phyloP scores from a whole-genome alignment of 805 yeast genomes.

The Saccharomycopsis vini region DNA sequence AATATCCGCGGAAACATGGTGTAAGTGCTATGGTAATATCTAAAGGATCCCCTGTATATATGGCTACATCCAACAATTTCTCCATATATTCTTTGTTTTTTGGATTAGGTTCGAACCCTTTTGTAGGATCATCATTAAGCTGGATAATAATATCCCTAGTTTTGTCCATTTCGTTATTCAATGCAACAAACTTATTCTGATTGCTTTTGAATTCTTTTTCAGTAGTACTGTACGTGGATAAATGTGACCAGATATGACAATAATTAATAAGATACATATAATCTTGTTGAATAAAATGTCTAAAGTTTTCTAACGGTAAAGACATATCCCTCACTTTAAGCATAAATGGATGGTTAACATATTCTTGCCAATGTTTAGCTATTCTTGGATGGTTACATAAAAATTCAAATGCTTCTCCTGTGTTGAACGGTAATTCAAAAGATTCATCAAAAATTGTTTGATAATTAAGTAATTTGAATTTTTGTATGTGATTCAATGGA shows the following conservation, averaged over 20 bases:
- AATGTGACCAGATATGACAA: not conserved
- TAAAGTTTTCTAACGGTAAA: not conserved
- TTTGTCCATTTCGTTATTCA: not conserved
- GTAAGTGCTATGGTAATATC: not conserved
- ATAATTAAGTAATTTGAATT: not conserved
- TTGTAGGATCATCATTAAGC: not conserved
- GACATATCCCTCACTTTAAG: not conserved
- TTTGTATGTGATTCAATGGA: not conserved
- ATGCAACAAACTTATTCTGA: not conserved
- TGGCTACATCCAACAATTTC: conserved; percentile 80
- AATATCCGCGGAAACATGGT: not conserved
- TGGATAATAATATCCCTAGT: not conserved
- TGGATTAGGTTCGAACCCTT: not conserved
- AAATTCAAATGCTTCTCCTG: not conserved
- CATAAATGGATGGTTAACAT: not conserved
- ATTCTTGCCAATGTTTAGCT: not conserved
- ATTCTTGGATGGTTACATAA: not conserved
- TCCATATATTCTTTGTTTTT: conserved; percentile 32
- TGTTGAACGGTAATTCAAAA: not conserved
- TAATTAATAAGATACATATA: not conserved
- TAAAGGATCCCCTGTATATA: conserved; percentile 88
- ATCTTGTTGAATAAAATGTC: not conserved
- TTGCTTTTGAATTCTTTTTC: not conserved
- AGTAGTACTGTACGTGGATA: not conserved
- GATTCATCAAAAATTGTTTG: not conserved